Conservation (phyloP, 2,329 filamentous ascomycete genomes). For the Alternaria ethzedia region DNA sequence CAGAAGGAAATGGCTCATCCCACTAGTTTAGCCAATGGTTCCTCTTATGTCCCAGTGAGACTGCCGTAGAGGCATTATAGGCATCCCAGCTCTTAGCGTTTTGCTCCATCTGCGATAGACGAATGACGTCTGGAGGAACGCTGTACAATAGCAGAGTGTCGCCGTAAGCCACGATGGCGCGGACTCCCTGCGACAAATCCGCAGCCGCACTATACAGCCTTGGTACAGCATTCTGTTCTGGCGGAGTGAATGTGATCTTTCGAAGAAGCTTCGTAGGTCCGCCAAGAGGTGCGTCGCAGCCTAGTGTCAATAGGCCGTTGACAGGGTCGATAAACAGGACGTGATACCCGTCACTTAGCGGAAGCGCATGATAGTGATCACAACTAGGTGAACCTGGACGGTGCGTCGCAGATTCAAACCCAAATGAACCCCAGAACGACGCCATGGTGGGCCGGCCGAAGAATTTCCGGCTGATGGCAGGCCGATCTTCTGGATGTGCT, state of each 20-base stretch:
- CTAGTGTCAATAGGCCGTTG: slow-evolving; percentile 64
- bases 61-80: slow-evolving; percentile 20
- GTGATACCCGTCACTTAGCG: slow-evolving; percentile 69
- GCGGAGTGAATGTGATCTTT: slow-evolving; percentile 63
- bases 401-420: slow-evolving; percentile 21
- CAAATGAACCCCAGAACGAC: slow-evolving; percentile 32
- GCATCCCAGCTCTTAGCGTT: slow-evolving; percentile 27
- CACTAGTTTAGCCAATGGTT: slow-evolving; percentile 44
- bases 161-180: slow-evolving; percentile 64
- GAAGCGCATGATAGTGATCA: slow-evolving; percentile 69
- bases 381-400: slow-evolving; percentile 31
- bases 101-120: slow-evolving; percentile 39
- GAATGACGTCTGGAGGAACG: slow-evolving; percentile 60
- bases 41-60: slow-evolving; percentile 8
- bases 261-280: slow-evolving; percentile 64
- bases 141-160: slow-evolving; percentile 65
- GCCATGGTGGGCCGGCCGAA: slow-evolving; percentile 19
- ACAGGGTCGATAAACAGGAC: slow-evolving; percentile 69
- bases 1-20: slow-evolving; percentile 18
- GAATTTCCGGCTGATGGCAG: slow-evolving; percentile 32
- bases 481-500: slow-evolving; percentile 51
- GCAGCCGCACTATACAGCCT: slow-evolving; percentile 62
- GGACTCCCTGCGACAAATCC: slow-evolving; percentile 64
- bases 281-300: slow-evolving; percentile 64
- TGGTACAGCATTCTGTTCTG: slow-evolving; percentile 47